Percentiles rank a stretch among this genome's conserved stretches.
phyloP scores from a whole-genome alignment of 2,329 filamentous ascomycete species.

The Claviceps spartinae region DNA sequence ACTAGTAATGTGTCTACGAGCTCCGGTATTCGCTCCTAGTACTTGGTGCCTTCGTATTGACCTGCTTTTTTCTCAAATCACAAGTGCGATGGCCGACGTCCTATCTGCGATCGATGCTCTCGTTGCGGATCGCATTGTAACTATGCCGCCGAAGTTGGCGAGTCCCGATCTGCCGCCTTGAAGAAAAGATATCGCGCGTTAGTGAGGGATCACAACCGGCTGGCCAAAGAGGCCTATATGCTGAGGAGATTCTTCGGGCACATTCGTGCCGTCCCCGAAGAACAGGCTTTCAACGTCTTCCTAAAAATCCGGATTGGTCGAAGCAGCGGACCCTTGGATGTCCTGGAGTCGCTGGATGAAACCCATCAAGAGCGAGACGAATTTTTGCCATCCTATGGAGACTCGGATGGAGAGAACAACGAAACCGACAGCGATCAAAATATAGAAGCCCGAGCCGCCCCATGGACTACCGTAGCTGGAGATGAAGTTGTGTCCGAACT shows the following conservation, averaged over 20 bases:
- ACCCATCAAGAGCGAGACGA: not conserved
- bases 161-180: conserved; percentile 3
- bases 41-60: not conserved
- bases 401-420: not conserved
- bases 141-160: conserved; percentile 5
- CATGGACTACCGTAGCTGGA: conserved; percentile 2
- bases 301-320: conserved; percentile 1
- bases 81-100: conserved; percentile 5
- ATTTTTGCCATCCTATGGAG: not conserved
- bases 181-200: conserved; percentile 3
- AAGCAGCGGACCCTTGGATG: conserved; percentile 2
- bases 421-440: not conserved
- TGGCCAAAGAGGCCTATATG: not conserved
- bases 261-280: conserved; percentile 2
- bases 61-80: not conserved
- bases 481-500: conserved; percentile 2
- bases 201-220: not conserved
- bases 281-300: conserved; percentile 1
- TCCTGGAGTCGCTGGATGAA: not conserved
- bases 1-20: too few species aligned
- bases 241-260: conserved; percentile 2
- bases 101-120: conserved; percentile 3
- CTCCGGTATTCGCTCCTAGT: not conserved
- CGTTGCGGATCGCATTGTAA: conserved; percentile 1
- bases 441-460: not conserved